Evolutionary conservation across 2,329 filamentous ascomycete species (phyloP).

Genomic region (Dactylellina haptotyla): DNA sequence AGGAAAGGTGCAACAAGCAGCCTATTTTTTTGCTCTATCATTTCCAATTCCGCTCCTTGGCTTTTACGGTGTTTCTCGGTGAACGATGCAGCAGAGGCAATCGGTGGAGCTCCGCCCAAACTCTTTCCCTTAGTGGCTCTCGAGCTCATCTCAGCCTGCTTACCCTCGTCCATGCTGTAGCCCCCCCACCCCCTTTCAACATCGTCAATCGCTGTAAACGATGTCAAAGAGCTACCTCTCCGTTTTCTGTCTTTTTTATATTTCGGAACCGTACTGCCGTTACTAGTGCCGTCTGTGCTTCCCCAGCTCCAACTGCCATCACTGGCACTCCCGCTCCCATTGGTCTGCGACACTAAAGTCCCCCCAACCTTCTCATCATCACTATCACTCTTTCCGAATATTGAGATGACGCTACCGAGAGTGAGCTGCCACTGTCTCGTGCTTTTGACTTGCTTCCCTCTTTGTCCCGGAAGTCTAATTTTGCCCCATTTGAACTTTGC

Average conservation of each 20-base stretch:
- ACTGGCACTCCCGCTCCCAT: background rate
- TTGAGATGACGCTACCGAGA: background rate
- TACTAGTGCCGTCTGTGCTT: background rate
- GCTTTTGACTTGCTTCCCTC: background rate
- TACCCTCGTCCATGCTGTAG: background rate
- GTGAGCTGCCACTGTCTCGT: background rate
- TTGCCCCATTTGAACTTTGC: slow-evolving; percentile 3
- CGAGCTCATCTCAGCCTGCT: background rate
- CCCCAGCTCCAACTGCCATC: background rate
- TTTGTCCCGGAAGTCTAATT: background rate
- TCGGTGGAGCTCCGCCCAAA: background rate
- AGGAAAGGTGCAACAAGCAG: slow-evolving; percentile 3
- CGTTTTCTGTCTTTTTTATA: background rate
- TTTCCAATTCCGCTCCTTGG: background rate
- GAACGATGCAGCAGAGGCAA: background rate
- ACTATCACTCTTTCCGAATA: background rate
- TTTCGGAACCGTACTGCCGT: background rate
- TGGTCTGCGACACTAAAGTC: background rate
- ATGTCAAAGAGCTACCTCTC: slow-evolving; percentile 2
- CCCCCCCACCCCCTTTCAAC: background rate
- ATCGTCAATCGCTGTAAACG: slow-evolving; percentile 8
- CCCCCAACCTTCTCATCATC: background rate
- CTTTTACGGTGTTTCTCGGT: background rate
- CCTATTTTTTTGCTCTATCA: background rate
- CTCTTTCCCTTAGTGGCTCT: background rate